Evolutionary conservation across 2,329 filamentous ascomycete genomes (phyloP).

Genomic region (Nannizziopsis arthrosporioides): DNA sequence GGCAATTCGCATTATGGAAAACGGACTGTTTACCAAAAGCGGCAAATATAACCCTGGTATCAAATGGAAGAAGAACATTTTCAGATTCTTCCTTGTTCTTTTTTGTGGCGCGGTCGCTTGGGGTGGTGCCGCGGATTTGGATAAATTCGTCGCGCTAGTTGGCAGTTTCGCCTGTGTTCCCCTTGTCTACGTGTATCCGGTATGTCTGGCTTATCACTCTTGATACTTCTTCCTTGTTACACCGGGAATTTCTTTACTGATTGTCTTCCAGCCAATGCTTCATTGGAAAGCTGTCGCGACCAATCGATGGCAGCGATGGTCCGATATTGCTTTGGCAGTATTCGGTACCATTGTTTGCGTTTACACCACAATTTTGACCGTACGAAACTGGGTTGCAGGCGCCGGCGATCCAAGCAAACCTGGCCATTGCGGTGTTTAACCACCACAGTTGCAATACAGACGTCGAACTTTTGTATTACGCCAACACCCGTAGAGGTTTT

Average conservation of each 20-base stretch:
- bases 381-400: slow-evolving; percentile 70
- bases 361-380: slow-evolving; percentile 79
- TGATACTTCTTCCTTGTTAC: not conserved
- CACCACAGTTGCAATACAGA: not conserved
- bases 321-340: slow-evolving; percentile 64
- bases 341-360: slow-evolving; percentile 80
- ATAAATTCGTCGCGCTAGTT: slow-evolving; percentile 94
- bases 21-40: slow-evolving; percentile 82
- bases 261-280: slow-evolving; percentile 59
- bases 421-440: slow-evolving; percentile 48
- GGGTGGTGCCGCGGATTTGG: slow-evolving; percentile 81
- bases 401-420: slow-evolving; percentile 39
- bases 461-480: not conserved
- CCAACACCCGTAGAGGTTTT: not conserved
- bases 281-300: slow-evolving; percentile 73
- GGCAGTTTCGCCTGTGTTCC: slow-evolving; percentile 97
- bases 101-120: slow-evolving; percentile 80
- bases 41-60: slow-evolving; percentile 97
- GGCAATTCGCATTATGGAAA: slow-evolving; percentile 91
- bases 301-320: slow-evolving; percentile 52
- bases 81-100: slow-evolving; percentile 84
- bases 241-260: not conserved
- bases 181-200: slow-evolving; percentile 92
- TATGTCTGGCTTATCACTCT: slow-evolving; percentile 42
- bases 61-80: slow-evolving; percentile 99